A percentile compares a stretch with the other conserved stretches of the same genome.
These are phyloP conservation scores for Zasmidium cellare DNA, from an alignment of 2,329 filamentous ascomycete species.

Conservation along the genomic window DNA sequence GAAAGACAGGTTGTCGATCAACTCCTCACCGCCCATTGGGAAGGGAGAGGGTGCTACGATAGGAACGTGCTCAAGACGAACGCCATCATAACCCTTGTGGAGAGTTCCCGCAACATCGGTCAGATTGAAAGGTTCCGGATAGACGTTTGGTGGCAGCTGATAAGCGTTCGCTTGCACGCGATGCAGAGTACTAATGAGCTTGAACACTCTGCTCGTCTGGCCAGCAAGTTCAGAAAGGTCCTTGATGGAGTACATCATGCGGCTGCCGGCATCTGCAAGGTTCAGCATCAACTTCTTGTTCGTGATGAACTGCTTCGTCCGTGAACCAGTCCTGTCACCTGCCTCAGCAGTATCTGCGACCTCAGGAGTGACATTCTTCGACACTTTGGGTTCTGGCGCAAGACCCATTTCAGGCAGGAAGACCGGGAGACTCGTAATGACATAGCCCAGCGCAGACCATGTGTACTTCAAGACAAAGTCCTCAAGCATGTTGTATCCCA, in stretches of 20 bases:
- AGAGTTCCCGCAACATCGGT: constrained; percentile 91
- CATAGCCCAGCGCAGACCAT: constrained; percentile 96
- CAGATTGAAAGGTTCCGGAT: constrained; percentile 81
- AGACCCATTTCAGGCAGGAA: constrained; percentile 93
- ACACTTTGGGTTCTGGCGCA: constrained; percentile 60
- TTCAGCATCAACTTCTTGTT: constrained; percentile 99
- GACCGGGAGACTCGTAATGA: constrained; percentile 87
- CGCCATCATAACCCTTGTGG: constrained; percentile 91
- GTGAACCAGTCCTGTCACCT: constrained; percentile 52
- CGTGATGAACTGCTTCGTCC: constrained; percentile 98
- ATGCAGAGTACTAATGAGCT: constrained; percentile 90
- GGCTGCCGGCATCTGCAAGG: constrained; percentile 88
- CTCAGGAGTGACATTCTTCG: constrained; percentile 48
- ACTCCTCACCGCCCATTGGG: constrained; percentile 86
- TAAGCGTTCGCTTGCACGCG: constrained; percentile 91
- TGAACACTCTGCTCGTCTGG: constrained; percentile 94
- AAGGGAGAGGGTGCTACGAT: constrained; percentile 85
- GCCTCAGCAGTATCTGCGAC: constrained; percentile 14
- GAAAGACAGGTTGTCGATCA: constrained; percentile 85
- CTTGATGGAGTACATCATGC: constrained; percentile 99
- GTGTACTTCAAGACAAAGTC: constrained; percentile 98
- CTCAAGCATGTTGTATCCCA: constrained; percentile 97
- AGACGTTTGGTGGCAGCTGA: constrained; percentile 63
- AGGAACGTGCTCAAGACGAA: constrained; percentile 89
- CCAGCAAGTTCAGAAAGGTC: constrained; percentile 93